Conservation (phyloP, 2,329 filamentous ascomycete species). For the Ophiognomonia clavigignenti-juglandacearum region DNA sequence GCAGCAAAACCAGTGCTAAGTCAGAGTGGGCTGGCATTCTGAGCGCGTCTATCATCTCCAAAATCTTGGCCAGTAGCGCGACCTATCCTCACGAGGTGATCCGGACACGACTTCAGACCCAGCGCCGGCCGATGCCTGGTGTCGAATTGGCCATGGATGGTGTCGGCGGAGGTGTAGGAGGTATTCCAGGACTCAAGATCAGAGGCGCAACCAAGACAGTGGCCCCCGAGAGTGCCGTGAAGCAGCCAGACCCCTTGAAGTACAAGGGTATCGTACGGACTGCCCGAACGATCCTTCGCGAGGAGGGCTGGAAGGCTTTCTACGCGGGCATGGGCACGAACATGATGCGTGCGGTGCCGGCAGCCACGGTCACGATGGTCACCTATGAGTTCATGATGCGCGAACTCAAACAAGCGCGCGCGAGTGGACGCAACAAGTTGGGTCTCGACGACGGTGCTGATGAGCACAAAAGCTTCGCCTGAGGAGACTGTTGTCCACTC, state of each 20-base stretch:
- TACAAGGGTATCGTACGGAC: slow-evolving; percentile 81
- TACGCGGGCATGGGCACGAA: slow-evolving; percentile 98
- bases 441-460: slow-evolving; percentile 6
- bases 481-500: slow-evolving; percentile 2
- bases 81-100: slow-evolving; percentile 98
- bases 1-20: slow-evolving; percentile 46
- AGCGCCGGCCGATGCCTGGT: slow-evolving; percentile 65
- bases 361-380: slow-evolving; percentile 94
- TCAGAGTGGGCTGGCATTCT: slow-evolving; percentile 81
- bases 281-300: slow-evolving; percentile 75
- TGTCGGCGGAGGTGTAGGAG: slow-evolving; percentile 42
- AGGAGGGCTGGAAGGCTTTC: slow-evolving; percentile 95
- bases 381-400: slow-evolving; percentile 81
- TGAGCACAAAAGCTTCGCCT: slow-evolving; percentile 5
- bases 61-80: slow-evolving; percentile 87
- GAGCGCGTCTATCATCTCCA: slow-evolving; percentile 85
- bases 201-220: slow-evolving; percentile 22
- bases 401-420: slow-evolving; percentile 40
- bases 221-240: slow-evolving; percentile 26
- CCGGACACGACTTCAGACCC: slow-evolving; percentile 87
- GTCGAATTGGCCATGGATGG: slow-evolving; percentile 44
- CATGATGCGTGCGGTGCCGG: slow-evolving; percentile 91
- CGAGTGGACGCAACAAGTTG: slow-evolving; percentile 32
- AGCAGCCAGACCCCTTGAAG: slow-evolving; percentile 35
- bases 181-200: slow-evolving; percentile 32